Evolutionary conservation across 441 rosid genomes (phyloP), one percentile per base, ranked within the genome.

Genomic region (Codiaeum variegatum): DNA sequence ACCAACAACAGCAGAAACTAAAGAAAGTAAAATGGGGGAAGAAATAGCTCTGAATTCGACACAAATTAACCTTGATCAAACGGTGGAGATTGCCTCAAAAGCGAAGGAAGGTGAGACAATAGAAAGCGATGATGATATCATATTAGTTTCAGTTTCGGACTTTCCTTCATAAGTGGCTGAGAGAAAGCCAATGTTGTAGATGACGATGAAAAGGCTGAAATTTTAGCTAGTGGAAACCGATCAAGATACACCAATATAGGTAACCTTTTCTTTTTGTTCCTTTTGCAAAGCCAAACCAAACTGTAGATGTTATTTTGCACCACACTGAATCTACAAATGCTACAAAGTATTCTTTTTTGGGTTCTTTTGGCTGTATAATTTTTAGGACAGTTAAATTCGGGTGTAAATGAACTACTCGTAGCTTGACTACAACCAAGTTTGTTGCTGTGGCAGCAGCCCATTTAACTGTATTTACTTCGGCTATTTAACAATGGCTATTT

Each of bases 271-370:
- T 62, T 70, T 61, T 63, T 8, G n/a, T n/a, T 1, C 11, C n/a
- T n/a, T 38, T 73, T 77, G 66, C 61, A 55, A 72, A 72, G 75
- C 72, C 70, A 77, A 47, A 71, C 74, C 77, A 67, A 73, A 77
- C 69, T 76, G 70, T 69, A 74, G 85, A 72, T 81, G 72, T 40
- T 66, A 62, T 47, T 80, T 74, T 76, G 71, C 75, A 38, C 70
- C 78, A 72, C 54, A 64, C 54, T 77, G 76, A 81, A 82, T 79
- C 75, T 58, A 51, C 63, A 67, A 73, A 64, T 29, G 71, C 69
- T 71, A 75, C 82, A 28, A 52, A 68, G 62, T 54, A 10, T 59
- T 32, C 24, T 73, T 49, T 26, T 23, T 28, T 16, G 11, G 24
- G 46, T 74, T 21, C n/a, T 79, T 69, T 10, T 38, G 69, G 62